Conservation (phyloP, 768 basidiomycete genomes). For the Lyophyllum atratum region DNA sequence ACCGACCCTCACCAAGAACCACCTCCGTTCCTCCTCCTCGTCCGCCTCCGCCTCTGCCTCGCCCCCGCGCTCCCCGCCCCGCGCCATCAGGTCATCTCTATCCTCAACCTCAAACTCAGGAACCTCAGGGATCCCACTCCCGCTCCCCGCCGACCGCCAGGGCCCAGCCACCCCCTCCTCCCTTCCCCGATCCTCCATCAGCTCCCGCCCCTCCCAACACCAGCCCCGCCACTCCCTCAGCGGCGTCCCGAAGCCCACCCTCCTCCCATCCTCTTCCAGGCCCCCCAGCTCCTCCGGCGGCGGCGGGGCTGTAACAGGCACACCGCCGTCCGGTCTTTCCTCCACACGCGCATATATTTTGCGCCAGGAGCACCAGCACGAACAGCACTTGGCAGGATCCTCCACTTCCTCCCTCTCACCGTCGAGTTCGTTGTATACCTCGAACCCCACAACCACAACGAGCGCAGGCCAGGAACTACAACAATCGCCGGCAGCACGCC, state of each 20-base stretch:
- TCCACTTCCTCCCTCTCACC: slow-evolving; percentile 20
- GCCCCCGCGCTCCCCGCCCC: slow-evolving; percentile 31
- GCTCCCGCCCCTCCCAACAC: slow-evolving; percentile 4
- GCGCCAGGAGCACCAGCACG: slow-evolving; percentile 9
- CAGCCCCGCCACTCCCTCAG: slow-evolving; percentile 4
- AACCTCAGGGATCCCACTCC: slow-evolving; percentile 10
- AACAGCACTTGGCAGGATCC: slow-evolving; percentile 4
- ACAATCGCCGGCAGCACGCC: slow-evolving; percentile 5
- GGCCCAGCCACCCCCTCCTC: slow-evolving; percentile 10
- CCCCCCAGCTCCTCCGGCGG: not conserved
- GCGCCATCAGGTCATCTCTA: slow-evolving; percentile 27
- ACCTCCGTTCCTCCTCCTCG: slow-evolving; percentile 52
- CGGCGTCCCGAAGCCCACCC: not conserved
- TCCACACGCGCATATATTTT: slow-evolving; percentile 15
- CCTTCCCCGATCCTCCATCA: slow-evolving; percentile 7
- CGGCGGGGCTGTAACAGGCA: not conserved
- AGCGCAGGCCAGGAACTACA: slow-evolving; percentile 1
- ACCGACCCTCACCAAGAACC: slow-evolving; percentile 70
- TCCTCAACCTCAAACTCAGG: slow-evolving; percentile 7
- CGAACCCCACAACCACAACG: not conserved
- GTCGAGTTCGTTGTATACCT: slow-evolving; percentile 18
- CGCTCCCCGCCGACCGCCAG: slow-evolving; percentile 10
- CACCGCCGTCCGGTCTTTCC: slow-evolving; percentile 2
- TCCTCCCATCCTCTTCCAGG: not conserved
- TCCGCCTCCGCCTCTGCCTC: slow-evolving; percentile 12